Evolutionary conservation across 1,284 basidiomycete genomes (phyloP).

Genomic region (Cryptococcus deneoformans): DNA sequence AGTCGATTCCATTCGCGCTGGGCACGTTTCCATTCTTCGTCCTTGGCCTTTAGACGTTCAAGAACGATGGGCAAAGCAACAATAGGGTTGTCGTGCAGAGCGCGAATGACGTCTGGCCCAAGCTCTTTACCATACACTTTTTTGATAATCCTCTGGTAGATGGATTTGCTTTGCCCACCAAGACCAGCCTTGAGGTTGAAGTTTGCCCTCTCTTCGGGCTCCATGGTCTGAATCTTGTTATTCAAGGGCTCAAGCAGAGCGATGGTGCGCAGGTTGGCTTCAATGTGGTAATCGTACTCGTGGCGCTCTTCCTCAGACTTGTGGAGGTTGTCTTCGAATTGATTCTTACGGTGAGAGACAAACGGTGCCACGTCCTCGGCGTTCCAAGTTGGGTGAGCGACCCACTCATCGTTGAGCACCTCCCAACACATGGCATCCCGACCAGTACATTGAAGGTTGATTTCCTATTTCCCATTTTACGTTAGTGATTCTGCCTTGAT

Average conservation of each 20-base stretch:
- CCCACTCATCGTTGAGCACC: slow-evolving; percentile 94
- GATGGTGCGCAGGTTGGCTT: slow-evolving; percentile 88
- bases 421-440: slow-evolving; percentile 94
- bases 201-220: slow-evolving; percentile 74
- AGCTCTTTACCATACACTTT: slow-evolving; percentile 84
- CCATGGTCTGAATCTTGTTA: slow-evolving; percentile 84
- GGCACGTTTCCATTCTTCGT: slow-evolving; percentile 95
- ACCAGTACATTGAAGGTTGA: slow-evolving; percentile 85
- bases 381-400: slow-evolving; percentile 96
- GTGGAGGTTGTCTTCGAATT: slow-evolving; percentile 93
- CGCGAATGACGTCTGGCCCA: slow-evolving; percentile 79
- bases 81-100: slow-evolving; percentile 87
- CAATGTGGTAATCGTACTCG: slow-evolving; percentile 96
- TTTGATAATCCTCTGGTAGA: slow-evolving; percentile 93
- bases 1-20: slow-evolving; percentile 96
- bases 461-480: slow-evolving; percentile 59
- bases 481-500: background rate
- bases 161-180: slow-evolving; percentile 79
- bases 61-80: slow-evolving; percentile 92
- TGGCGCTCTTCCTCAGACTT: slow-evolving; percentile 97
- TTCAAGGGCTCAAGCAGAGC: slow-evolving; percentile 87
- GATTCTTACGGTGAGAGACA: slow-evolving; percentile 94
- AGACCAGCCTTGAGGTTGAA: slow-evolving; percentile 88
- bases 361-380: slow-evolving; percentile 93
- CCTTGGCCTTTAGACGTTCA: slow-evolving; percentile 84